Evolutionary conservation across 208 protist species (phyloP).

Genomic region (Naegleria fowleri): DNA sequence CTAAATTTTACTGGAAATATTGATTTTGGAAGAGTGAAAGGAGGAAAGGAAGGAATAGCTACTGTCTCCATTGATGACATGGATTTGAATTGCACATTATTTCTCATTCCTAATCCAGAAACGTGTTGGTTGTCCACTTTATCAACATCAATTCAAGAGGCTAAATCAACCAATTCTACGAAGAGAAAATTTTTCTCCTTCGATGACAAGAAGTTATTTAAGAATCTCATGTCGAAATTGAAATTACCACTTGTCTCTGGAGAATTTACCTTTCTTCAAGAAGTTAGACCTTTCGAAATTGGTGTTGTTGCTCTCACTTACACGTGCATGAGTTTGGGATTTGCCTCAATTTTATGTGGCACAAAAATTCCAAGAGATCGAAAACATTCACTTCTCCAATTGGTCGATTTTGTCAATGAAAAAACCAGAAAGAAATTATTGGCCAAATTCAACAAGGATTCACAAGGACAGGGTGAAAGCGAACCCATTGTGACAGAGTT

Average conservation of each 20-base stretch:
- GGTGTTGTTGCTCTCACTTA: not conserved
- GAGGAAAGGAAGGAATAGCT: not conserved
- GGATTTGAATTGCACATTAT: not conserved
- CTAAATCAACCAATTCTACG: too few relatives aligned
- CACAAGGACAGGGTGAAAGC: not conserved
- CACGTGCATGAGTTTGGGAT: not conserved
- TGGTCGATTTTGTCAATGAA: not conserved
- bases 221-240: not conserved
- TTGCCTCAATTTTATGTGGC: not conserved
- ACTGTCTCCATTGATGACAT: not conserved
- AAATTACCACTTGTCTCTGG: not conserved
- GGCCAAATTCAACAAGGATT: not conserved
- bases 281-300: not conserved
- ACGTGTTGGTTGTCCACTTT: not conserved
- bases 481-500: not conserved
- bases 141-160: too few relatives aligned
- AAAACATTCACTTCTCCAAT: not conserved
- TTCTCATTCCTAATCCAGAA: not conserved
- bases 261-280: not conserved
- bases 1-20: not conserved
- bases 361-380: not conserved
- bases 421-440: not conserved
- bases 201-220: not conserved
- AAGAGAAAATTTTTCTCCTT: too few relatives aligned
- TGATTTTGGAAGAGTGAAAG: not conserved